Evolutionary conservation across 139 green algal genomes (phyloP), one percentile per base, ranked within the genome.

Genomic region (Volvox africanus): DNA sequence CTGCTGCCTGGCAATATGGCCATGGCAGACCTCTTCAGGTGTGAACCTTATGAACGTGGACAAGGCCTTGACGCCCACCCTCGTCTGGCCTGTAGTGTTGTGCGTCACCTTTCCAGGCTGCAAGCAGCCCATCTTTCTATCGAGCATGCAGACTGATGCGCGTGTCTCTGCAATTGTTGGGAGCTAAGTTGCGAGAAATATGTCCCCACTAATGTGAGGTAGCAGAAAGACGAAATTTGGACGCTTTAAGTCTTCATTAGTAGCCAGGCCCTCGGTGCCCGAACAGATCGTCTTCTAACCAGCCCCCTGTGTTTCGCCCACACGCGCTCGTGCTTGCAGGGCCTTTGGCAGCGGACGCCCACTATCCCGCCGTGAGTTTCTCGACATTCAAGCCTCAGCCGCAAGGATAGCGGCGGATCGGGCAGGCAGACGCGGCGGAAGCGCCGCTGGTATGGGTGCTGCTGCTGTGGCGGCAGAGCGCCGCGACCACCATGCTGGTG

Each of bases 311-410:
- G 44, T 9, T 55, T 55, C 5, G 44, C 9, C 44, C 9, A 55
- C 9, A 55, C 9, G 44, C 44, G 44, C 44, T 9, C 44, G 9
- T 35, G 2, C 33, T 61, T 80, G 26, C 80, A 88, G 81, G 80
- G 88, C 88, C 0, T 92, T 92, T 32, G 88, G 67, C 68, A 35
- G 65, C 24, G 88, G 88, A 6, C 88, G 80, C 67, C 88, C 88
- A 55, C 88, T 92, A 0, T 82, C 80, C 3, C 88, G 79, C n/a
- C 55, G 79, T 3, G 80, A 92, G 30, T 92, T 92, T 67, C 21
- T 78, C 68, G 68, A 84, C 44, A 36, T 88, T 80, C 79, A 92
- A 69, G 19, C 67, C 0, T 3, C 44, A 16, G 80, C 68, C 9
- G 22, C 9, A 32, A 79, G 73, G 13, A n/a, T 18, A 9, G 61